Percentiles rank a stretch among this genome's conserved stretches.
phyloP scores from a whole-genome alignment of 768 basidiomycete genomes.

The Pisolithus sp. region DNA sequence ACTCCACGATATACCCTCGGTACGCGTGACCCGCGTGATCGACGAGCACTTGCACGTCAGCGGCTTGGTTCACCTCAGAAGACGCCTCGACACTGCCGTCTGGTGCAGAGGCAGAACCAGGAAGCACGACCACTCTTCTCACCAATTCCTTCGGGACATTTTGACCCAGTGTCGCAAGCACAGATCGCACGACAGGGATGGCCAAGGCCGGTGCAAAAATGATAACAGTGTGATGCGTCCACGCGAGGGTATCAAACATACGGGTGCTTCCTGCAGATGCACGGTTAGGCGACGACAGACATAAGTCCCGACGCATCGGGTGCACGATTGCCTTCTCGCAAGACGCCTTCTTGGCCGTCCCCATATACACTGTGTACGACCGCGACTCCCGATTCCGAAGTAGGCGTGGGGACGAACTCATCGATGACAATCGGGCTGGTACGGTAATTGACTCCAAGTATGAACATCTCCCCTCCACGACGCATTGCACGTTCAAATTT shows the following conservation, averaged over 20 bases:
- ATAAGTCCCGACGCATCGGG: too few species aligned
- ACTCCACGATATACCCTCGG: neutral
- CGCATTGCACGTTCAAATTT: too few species aligned
- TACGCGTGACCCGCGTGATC: neutral
- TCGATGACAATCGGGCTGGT: too few species aligned
- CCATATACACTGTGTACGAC: too few species aligned
- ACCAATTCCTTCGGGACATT: neutral
- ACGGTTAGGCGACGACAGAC: too few species aligned
- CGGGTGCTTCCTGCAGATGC: neutral
- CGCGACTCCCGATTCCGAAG: too few species aligned
- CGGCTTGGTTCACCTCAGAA: neutral
- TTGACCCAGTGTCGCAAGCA: neutral
- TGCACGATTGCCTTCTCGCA: too few species aligned
- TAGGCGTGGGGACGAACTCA: too few species aligned
- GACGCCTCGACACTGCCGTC: too few species aligned
- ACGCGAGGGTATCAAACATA: neutral
- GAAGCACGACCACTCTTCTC: neutral
- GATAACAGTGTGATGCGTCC: constrained; percentile 34
- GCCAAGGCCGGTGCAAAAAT: constrained; percentile 26
- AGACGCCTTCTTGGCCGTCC: too few species aligned
- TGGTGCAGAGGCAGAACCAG: neutral
- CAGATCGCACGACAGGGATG: neutral
- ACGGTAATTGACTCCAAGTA: too few species aligned
- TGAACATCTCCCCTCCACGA: too few species aligned
- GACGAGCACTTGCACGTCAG: neutral